phyloP scores from a whole-genome alignment of 2,329 filamentous ascomycete species.

The Alternaria conjuncta region DNA sequence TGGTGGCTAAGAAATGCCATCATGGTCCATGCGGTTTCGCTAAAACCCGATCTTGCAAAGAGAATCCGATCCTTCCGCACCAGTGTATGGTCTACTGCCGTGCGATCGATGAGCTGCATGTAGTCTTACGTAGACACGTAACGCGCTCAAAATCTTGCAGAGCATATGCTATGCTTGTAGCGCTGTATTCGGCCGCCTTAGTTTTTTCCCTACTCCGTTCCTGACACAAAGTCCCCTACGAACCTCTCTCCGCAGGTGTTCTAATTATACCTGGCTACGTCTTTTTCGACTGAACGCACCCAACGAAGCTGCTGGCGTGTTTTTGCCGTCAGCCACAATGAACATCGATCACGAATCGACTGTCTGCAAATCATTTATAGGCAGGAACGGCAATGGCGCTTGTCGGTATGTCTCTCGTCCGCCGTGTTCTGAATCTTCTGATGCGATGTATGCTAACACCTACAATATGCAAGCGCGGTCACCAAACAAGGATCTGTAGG shows the following conservation, averaged over 20 bases:
- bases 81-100: neutral
- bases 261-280: neutral
- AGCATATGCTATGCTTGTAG: neutral
- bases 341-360: neutral
- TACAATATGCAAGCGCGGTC: neutral
- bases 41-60: neutral
- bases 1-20: neutral
- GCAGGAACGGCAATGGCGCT: neutral
- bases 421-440: no score
- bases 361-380: neutral
- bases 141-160: neutral
- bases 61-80: conserved; percentile 4
- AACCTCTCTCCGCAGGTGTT: neutral
- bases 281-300: neutral
- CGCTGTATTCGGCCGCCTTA: neutral
- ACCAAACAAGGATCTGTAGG: neutral
- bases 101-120: conserved; percentile 2
- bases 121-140: neutral
- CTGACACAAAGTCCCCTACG: neutral
- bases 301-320: neutral
- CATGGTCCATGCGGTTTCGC: conserved; percentile 4
- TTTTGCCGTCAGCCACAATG: neutral
- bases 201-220: neutral
- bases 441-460: neutral
- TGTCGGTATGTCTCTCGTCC: neutral